phyloP scores from a whole-genome alignment of 371 early-diverging fungal genomes.

The Haplosporangium sp. region DNA sequence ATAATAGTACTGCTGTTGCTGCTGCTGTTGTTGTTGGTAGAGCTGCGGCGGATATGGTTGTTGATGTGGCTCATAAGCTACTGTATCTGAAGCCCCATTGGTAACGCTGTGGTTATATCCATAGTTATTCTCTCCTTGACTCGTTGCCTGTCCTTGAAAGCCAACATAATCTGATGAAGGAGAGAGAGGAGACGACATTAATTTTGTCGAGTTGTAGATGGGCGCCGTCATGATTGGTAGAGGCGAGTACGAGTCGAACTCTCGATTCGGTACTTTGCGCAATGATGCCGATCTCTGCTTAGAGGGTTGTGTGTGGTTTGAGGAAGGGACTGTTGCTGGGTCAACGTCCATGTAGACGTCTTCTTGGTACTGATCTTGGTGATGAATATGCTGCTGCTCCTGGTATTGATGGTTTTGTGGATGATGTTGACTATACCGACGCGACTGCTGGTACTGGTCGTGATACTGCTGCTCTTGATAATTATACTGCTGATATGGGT shows the following conservation, averaged over 20 bases:
- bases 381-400: constrained; percentile 8
- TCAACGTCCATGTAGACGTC: constrained; percentile 21
- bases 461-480: constrained; percentile 21
- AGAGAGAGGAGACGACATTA: constrained; percentile 9
- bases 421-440: constrained; percentile 2
- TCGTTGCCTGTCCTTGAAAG: not conserved
- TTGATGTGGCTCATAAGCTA: not conserved
- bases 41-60: constrained; percentile 10
- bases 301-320: constrained; percentile 2
- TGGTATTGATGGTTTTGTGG: constrained; percentile 4
- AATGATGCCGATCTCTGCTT: constrained; percentile 24
- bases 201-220: constrained; percentile 6
- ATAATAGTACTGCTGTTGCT: constrained; percentile 8
- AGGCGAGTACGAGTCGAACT: constrained; percentile 14
- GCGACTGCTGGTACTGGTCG: constrained; percentile 14
- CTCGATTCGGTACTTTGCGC: constrained; percentile 12
- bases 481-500: constrained; percentile 12
- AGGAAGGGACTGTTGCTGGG: not conserved
- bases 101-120: not conserved
- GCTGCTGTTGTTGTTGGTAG: not conserved
- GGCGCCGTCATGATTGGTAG: constrained; percentile 18
- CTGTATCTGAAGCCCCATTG: not conserved
- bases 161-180: constrained; percentile 8
- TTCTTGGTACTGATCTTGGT: constrained; percentile 5
- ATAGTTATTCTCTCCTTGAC: not conserved